Conservation (phyloP, 2,329 filamentous ascomycete species). For the Botryotinia globosa region DNA sequence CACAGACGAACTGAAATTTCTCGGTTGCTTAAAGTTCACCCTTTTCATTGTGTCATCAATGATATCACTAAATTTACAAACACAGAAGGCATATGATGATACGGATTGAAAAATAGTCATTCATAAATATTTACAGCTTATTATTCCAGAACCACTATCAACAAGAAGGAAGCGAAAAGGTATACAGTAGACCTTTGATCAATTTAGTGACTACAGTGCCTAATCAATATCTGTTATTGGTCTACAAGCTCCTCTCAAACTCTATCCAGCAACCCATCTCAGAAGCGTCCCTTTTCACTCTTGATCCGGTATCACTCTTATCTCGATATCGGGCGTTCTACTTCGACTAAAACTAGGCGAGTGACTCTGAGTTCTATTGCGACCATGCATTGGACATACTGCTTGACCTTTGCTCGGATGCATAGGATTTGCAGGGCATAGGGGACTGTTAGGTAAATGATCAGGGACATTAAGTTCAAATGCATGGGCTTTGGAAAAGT, state of each 20-base stretch:
- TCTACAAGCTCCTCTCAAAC: neutral
- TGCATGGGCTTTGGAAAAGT: neutral
- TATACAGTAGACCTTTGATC: neutral
- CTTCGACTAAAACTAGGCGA: neutral
- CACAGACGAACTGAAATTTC: constrained; percentile 36
- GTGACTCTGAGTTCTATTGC: constrained; percentile 25
- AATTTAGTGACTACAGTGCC: neutral
- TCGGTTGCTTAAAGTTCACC: constrained; percentile 21
- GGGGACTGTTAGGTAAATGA: constrained; percentile 44
- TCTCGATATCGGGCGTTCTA: constrained; percentile 24
- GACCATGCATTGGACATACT: constrained; percentile 45
- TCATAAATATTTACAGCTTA: neutral
- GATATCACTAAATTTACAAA: neutral
- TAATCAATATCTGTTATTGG: neutral
- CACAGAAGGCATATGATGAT: neutral
- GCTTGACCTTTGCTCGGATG: constrained; percentile 41
- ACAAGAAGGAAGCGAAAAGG: neutral
- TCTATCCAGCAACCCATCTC: neutral
- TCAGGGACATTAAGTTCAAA: constrained; percentile 45
- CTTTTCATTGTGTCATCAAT: neutral
- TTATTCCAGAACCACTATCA: neutral
- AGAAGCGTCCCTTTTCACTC: neutral
- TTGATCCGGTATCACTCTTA: constrained; percentile 1
- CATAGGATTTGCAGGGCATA: constrained; percentile 44
- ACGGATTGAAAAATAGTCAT: neutral